These are phyloP conservation scores for Verticillium longisporum DNA, from an alignment of 2,329 filamentous ascomycete genomes.

Conservation along the genomic window DNA sequence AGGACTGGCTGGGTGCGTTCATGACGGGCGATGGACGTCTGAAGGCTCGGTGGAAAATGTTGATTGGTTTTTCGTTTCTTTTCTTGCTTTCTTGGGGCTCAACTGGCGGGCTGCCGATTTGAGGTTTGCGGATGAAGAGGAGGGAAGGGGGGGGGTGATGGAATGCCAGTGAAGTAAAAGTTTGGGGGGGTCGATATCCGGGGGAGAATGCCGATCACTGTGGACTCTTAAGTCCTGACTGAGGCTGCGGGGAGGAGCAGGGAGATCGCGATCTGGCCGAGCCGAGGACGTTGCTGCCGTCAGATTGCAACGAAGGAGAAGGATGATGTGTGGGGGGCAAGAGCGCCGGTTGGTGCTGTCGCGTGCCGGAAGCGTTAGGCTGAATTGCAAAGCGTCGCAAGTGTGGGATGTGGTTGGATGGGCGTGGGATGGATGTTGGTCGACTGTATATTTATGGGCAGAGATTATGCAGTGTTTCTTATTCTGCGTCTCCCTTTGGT, in stretches of 20 bases:
- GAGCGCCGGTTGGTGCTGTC: background rate
- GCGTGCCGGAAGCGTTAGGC: background rate
- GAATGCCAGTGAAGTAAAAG: no score
- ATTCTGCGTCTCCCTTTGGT: background rate
- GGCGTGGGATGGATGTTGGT: background rate
- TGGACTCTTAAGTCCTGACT: no score
- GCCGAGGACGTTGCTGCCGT: background rate
- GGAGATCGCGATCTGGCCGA: background rate
- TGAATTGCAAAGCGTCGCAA: background rate
- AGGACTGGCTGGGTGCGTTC: conserved; percentile 10
- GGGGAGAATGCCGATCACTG: background rate
- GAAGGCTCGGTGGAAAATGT: background rate
- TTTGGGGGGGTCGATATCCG: background rate
- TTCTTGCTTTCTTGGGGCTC: no score
- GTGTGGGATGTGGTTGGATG: background rate
- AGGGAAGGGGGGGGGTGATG: background rate
- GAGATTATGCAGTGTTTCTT: background rate
- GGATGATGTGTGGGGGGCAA: background rate
- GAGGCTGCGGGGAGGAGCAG: background rate
- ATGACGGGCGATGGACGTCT: conserved; percentile 1
- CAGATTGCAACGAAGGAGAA: background rate
- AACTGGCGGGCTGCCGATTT: no score
- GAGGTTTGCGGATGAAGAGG: background rate
- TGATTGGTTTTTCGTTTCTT: no score
- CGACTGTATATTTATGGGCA: background rate